A percentile compares a stretch with the other conserved stretches of the same genome.
Evolutionary conservation across 257 asterid genomes (phyloP).

Genomic region (Capsicum baccatum): DNA sequence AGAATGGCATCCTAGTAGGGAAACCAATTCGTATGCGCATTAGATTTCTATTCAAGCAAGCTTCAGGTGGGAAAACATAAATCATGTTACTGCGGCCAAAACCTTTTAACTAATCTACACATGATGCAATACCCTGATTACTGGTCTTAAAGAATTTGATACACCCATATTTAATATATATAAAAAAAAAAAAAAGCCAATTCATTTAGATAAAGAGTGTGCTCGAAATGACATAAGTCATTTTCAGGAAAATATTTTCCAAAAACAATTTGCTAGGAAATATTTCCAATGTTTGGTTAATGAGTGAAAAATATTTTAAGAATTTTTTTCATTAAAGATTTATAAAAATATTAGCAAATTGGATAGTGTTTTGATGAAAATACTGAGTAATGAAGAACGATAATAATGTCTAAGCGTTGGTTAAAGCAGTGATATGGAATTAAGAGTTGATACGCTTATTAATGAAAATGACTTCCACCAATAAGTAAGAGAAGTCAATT

Average conservation of each 20-base stretch:
- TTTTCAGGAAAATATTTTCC: neutral
- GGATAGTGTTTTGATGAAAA: neutral
- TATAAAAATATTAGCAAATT: neutral
- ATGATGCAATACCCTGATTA: neutral
- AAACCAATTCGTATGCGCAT: neutral
- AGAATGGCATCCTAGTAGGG: neutral
- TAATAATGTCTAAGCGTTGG: neutral
- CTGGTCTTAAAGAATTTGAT: neutral
- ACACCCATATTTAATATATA: neutral
- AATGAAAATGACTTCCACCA: neutral
- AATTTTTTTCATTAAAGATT: neutral
- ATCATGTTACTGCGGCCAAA: neutral
- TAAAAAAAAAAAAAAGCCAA: neutral
- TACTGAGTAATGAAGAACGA: neutral
- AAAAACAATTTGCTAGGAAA: neutral
- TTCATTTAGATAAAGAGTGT: neutral
- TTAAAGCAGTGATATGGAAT: neutral
- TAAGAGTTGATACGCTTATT: neutral
- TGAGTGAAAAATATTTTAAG: too few species aligned
- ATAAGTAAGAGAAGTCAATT: neutral
- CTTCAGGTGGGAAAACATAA: neutral
- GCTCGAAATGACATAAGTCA: neutral
- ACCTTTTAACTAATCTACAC: neutral
- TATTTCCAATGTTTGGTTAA: too few species aligned
- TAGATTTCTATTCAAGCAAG: neutral